phyloP scores from a whole-genome alignment of 495 filamentous ascomycete species.

The Hyaloscypha finlandica region DNA sequence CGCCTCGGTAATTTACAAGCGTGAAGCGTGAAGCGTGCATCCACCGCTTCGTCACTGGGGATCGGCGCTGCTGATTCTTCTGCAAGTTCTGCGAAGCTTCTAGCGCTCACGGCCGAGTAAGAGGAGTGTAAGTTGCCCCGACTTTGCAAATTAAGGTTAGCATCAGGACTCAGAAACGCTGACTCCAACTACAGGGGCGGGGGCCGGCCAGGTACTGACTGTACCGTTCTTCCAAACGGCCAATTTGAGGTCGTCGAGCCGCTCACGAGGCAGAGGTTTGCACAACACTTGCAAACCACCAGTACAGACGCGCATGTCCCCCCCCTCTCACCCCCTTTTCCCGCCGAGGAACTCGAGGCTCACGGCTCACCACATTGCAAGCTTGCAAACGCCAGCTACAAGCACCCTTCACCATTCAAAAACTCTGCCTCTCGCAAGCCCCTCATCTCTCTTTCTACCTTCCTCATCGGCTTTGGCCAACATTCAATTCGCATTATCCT shows the following conservation, averaged over 20 bases:
- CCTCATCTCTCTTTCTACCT: neutral
- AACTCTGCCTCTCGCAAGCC: neutral
- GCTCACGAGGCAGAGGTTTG: neutral
- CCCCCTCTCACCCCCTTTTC: neutral
- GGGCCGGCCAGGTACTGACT: neutral
- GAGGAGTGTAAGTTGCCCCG: neutral
- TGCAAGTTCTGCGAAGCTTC: neutral
- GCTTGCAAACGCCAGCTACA: neutral
- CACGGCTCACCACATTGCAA: conserved; percentile 2
- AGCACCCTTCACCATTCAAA: neutral
- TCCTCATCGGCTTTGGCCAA: neutral
- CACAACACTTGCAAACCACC: neutral
- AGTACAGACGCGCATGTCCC: neutral
- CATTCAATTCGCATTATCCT: neutral
- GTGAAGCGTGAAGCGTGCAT: neutral
- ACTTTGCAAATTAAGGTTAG: neutral
- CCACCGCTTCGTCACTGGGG: neutral
- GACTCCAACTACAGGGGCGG: neutral
- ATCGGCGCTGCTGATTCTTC: neutral
- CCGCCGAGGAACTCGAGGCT: neutral
- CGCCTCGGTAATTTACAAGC: neutral
- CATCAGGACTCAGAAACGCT: neutral
- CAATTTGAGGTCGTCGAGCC: neutral
- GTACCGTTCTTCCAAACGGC: neutral
- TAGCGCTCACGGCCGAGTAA: neutral